Base-by-base conservation (phyloP, 768 basidiomycete species). In the Strobilomyces confusus region DNA sequence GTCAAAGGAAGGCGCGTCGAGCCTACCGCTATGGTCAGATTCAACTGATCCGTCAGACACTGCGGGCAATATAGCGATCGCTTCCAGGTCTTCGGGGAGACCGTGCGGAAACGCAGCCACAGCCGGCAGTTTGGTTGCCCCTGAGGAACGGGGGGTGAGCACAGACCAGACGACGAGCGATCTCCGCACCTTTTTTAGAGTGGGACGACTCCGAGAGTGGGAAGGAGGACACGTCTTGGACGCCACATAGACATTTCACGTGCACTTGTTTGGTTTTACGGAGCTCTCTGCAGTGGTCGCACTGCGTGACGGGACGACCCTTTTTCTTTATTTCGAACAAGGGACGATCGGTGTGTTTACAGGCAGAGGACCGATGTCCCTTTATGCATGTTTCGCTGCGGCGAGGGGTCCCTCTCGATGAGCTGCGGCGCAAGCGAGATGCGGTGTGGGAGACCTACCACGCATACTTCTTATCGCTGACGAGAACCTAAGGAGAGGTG, bases 381-480 rank as follows among this genome's bases (percentile, higher is more conserved):
- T 93, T 93, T 72, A 94, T 94, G 75, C 93, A 95, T 60, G 90
- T 88, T 75, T 89, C 89, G 70, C 92, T 92, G 61, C 22, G 54
- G 46, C 2, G 49, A 45, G 34, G 5, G 13, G 15, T 14, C 19
- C 34, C n/a, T 26, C 49, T 47, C 38, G 38, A 51, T 51, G 52
- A 37, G 51, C 52, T 50, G 51, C n/a, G 51, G 44, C 41, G 38
- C 15, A n/a, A 20, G n/a, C 25, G n/a, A 44, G 15, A 46, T 29
- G 33, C 26, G 38, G 47, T 29, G 33, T 26, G 38, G 47, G 57
- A n/a, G 61, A 51, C 84, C 32, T 67, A 89, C 87, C 88, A 91
- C 58, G 88, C 88, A 67, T 88, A 91, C 76, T 90, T 91, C 73
- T 84, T 87, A 67, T 77, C 78, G 66, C 79, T 82, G 68, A 89